Percentiles rank a stretch among this genome's conserved stretches.
Conservation (phyloP, 345 rosid genomes). For the Syzygium grande region DNA sequence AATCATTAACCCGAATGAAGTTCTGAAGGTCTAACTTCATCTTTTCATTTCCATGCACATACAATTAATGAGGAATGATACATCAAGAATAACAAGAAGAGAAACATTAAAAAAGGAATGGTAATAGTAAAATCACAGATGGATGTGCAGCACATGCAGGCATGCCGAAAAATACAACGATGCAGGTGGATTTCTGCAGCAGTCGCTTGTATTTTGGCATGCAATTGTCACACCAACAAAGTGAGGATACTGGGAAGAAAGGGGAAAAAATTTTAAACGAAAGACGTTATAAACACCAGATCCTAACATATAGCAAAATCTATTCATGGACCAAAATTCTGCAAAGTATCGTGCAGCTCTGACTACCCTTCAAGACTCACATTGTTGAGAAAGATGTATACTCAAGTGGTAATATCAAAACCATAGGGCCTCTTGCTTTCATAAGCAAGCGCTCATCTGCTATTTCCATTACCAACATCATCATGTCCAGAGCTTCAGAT, state of each 20-base stretch:
- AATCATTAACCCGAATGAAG: neutral
- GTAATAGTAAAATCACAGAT: neutral
- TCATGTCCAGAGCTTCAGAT: neutral
- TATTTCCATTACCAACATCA: neutral
- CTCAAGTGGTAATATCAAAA: neutral
- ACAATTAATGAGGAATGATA: neutral
- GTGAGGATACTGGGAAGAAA: neutral
- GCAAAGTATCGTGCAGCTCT: neutral
- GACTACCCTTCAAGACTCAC: neutral
- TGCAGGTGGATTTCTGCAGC: neutral
- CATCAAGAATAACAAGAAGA: neutral
- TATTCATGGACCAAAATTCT: neutral
- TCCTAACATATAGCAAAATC: neutral
- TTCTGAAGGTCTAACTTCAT: neutral
- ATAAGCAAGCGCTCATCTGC: neutral
- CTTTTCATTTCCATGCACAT: neutral
- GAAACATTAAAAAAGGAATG: neutral
- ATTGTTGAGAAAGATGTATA: neutral
- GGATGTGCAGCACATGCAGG: neutral
- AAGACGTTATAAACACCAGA: neutral
- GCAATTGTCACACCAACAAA: neutral
- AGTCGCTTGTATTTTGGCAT: neutral
- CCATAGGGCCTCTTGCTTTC: neutral
- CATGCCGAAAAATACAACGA: neutral
- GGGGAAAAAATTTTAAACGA: neutral